Evolutionary conservation across 2,329 filamentous ascomycete species (phyloP).

Genomic region (Penicillium psychrosexuale): DNA sequence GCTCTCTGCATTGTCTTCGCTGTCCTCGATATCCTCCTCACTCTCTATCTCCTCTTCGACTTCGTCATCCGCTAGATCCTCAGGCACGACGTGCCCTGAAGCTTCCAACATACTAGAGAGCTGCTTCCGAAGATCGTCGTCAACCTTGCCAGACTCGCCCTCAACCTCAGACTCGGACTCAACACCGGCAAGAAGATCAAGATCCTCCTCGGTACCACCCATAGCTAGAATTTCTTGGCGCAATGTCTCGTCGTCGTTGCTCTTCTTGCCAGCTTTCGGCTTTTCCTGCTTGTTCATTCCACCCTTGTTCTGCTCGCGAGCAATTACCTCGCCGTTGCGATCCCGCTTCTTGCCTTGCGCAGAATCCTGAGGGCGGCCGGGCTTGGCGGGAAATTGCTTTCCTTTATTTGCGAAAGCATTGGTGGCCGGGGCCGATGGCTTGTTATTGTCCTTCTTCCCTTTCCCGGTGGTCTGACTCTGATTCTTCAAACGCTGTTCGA

Average conservation of each 20-base stretch:
- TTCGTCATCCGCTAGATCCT: conserved; percentile 33
- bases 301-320: conserved; percentile 31
- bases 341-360: conserved; percentile 47
- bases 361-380: conserved; percentile 25
- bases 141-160: conserved; percentile 28
- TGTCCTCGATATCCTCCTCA: conserved; percentile 34
- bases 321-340: conserved; percentile 46
- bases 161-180: conserved; percentile 49
- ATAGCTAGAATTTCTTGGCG: conserved; percentile 46
- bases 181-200: conserved; percentile 45
- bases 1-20: conserved; percentile 27
- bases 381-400: conserved; percentile 18
- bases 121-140: conserved; percentile 43
- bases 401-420: conserved; percentile 28
- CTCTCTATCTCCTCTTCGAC: conserved; percentile 30
- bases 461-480: conserved; percentile 32
- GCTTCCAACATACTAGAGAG: conserved; percentile 36
- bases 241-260: conserved; percentile 32
- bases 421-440: conserved; percentile 21
- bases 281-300: conserved; percentile 22
- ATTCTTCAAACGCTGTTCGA: conserved; percentile 41
- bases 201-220: conserved; percentile 50
- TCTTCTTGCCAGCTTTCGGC: conserved; percentile 11
- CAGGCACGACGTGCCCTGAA: conserved; percentile 37
- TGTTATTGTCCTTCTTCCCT: conserved; percentile 30